Evolutionary conservation across 257 asterid genomes (phyloP).

Genomic region (Euphrasia confusa): DNA sequence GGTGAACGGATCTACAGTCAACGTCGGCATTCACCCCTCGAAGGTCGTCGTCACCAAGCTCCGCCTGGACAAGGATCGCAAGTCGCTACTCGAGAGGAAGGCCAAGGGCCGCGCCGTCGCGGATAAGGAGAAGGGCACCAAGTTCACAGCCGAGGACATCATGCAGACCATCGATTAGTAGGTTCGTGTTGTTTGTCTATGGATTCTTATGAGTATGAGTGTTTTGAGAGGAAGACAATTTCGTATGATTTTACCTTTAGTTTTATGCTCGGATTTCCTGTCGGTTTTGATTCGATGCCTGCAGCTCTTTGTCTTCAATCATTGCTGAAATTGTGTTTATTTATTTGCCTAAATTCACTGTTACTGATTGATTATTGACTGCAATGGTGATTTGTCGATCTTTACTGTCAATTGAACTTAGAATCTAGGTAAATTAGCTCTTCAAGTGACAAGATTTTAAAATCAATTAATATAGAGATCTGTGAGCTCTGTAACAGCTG

Average conservation of each 20-base stretch:
- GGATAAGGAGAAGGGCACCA: constrained; percentile 67
- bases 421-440: no score
- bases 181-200: constrained; percentile 23
- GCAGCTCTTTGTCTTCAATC: no score
- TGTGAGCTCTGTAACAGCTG: no score
- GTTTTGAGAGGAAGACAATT: not conserved
- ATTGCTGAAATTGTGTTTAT: no score
- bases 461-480: no score
- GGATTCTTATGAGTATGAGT: constrained; percentile 12
- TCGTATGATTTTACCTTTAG: constrained; percentile 19
- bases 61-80: constrained; percentile 63
- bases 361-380: no score
- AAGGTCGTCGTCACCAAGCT: constrained; percentile 65
- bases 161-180: constrained; percentile 58
- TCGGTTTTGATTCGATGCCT: not conserved
- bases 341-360: no score
- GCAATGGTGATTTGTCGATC: no score
- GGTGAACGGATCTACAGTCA: constrained; percentile 66
- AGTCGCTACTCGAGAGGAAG: constrained; percentile 58
- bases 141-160: constrained; percentile 63
- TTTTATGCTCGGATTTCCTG: not conserved
- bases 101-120: constrained; percentile 70
- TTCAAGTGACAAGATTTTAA: no score
- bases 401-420: no score
- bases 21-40: constrained; percentile 66